These are phyloP conservation scores for Geotrichum cucujoidarum DNA, from an alignment of 1,139 yeast species.

Conservation along the genomic window DNA sequence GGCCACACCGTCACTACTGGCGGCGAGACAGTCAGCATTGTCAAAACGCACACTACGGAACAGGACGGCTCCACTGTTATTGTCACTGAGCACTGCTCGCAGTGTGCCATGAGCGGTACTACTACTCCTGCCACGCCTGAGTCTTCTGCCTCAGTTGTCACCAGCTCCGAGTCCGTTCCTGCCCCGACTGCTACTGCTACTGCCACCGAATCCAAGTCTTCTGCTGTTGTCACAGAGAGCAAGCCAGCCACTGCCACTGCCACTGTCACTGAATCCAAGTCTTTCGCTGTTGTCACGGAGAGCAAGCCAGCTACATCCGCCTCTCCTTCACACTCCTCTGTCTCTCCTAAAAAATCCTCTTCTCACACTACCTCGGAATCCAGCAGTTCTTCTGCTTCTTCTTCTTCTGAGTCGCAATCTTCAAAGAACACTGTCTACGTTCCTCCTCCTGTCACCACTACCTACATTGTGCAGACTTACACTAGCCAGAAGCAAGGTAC, in stretches of 20 bases:
- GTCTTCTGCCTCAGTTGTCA: background rate
- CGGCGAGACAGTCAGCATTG: conserved; percentile 2
- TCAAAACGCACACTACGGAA: conserved; percentile 1
- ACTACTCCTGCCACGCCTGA: background rate
- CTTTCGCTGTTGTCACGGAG: background rate
- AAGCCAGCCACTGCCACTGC: background rate
- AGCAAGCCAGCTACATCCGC: conserved; percentile 1
- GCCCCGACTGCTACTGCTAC: background rate
- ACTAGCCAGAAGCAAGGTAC: conserved; percentile 9
- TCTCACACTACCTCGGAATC: background rate
- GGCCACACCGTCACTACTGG: conserved; percentile 9
- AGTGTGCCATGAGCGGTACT: conserved; percentile 9
- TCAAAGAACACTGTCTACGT: conserved; percentile 2
- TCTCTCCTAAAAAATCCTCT: background rate
- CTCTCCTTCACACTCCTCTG: conserved; percentile 2
- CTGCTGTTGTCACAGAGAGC: background rate
- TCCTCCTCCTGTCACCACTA: conserved; percentile 6
- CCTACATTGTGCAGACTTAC: conserved; percentile 12
- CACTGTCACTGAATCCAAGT: background rate
- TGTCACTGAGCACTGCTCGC: conserved; percentile 7
- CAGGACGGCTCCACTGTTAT: conserved; percentile 6
- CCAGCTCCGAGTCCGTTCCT: background rate
- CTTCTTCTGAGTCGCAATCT: background rate
- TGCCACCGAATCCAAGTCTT: background rate
- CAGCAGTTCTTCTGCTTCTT: conserved; percentile 1